These are phyloP conservation scores for Pestalotiopsis sp. DNA, from an alignment of 2,329 filamentous ascomycete genomes.

Conservation along the genomic window DNA sequence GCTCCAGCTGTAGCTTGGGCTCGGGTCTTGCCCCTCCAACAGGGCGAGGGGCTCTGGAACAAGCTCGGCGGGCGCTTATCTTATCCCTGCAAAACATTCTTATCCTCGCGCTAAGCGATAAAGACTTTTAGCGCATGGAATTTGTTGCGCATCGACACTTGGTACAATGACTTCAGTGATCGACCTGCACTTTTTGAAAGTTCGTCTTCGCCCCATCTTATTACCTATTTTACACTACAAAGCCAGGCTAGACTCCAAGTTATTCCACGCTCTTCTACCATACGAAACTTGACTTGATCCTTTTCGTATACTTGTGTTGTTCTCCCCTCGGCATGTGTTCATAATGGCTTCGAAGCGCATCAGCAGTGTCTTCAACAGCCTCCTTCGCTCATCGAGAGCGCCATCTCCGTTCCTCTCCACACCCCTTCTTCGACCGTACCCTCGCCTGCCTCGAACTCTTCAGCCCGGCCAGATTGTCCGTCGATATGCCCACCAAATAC, in stretches of 20 bases:
- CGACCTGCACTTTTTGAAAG: background rate
- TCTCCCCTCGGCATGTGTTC: background rate
- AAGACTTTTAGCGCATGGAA: background rate
- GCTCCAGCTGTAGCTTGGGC: background rate
- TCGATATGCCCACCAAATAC: conserved; percentile 33
- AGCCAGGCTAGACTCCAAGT: background rate
- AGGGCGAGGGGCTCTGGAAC: background rate
- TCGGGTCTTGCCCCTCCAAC: background rate
- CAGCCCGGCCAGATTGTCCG: conserved; percentile 23
- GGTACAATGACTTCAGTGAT: too few relatives aligned
- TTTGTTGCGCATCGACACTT: too few relatives aligned
- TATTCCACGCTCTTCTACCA: background rate
- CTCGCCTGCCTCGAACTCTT: conserved; percentile 25
- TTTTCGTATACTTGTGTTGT: background rate
- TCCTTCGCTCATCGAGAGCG: conserved; percentile 18
- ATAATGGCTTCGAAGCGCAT: conserved; percentile 27
- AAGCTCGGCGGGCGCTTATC: background rate
- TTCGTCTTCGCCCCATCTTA: background rate
- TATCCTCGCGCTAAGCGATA: background rate
- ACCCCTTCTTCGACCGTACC: conserved; percentile 24
- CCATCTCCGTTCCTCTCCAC: conserved; percentile 15
- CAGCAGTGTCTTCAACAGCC: conserved; percentile 16
- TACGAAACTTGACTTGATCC: background rate
- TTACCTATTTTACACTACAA: background rate
- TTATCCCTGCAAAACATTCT: background rate